Conservation (phyloP, 768 basidiomycete genomes). For the Pulveroboletus sp. region DNA sequence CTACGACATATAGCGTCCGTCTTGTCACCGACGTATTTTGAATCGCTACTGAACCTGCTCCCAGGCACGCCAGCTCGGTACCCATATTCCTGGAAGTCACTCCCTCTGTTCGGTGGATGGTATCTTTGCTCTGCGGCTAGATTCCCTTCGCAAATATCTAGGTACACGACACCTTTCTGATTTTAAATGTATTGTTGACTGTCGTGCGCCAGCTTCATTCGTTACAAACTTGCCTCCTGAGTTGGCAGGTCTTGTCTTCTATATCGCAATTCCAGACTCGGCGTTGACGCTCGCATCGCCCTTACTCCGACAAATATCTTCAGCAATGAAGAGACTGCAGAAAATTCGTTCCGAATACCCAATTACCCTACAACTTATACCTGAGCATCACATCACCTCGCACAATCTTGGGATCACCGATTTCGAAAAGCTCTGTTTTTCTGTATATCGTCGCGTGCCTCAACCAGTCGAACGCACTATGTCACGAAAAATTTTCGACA, state of each 20-base stretch:
- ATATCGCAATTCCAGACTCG: constrained; percentile 58
- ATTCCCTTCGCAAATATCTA: constrained; percentile 66
- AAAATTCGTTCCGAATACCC: constrained; percentile 44
- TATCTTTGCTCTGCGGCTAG: constrained; percentile 58
- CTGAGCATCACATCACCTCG: constrained; percentile 54
- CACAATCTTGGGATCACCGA: constrained; percentile 18
- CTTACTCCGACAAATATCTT: constrained; percentile 63
- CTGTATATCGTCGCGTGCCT: constrained; percentile 69
- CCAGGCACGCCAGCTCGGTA: constrained; percentile 61
- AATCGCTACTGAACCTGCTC: constrained; percentile 7
- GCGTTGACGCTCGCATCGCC: constrained; percentile 62
- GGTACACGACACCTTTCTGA: constrained; percentile 32
- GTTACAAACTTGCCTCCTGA: constrained; percentile 38
- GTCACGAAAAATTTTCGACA: constrained; percentile 46
- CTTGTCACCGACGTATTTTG: background rate
- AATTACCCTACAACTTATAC: constrained; percentile 68
- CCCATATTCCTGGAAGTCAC: constrained; percentile 49
- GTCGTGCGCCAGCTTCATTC: constrained; percentile 41
- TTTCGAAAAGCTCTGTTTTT: constrained; percentile 51
- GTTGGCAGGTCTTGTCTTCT: constrained; percentile 51
- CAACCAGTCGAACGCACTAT: constrained; percentile 56
- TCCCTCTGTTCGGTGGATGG: constrained; percentile 47
- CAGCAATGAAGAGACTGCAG: constrained; percentile 52
- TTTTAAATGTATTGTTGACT: background rate
- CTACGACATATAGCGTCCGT: constrained; percentile 55